Evolutionary conservation across 768 basidiomycete species (phyloP), one percentile per base, ranked within the genome.

Genomic region (Sarcodon aspratus): DNA sequence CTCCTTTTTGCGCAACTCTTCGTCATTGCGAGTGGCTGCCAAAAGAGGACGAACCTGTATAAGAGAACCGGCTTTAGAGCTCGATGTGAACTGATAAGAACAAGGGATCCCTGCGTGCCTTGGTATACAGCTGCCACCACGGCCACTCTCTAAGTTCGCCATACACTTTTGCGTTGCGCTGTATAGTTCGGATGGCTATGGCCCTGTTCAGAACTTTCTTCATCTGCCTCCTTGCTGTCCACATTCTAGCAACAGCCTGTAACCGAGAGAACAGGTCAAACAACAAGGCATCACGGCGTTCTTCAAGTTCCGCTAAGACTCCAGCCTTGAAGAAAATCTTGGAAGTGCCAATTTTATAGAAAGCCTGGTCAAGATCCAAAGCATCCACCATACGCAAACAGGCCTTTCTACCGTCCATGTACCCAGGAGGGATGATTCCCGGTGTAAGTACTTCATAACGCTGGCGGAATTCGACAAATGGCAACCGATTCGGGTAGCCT

Each of bases 241-340:
- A 93, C 77, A 76, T 93, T 50, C 93, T 73, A 3, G 88, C 85
- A 1, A 78, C 72, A 0, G 96, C 89, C 62, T 99, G 96, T 36
- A 99, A 63, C 34, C 80, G 76, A 9, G 89, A 83, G 66, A 98
- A 95, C 43, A 96, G 71, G 52, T 92, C 92, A 54, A 79, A 94
- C 17, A 99, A 64, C n/a, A 91, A 67, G 10, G 78, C 73, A 63
- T 99, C 95, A 12, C 95, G 71, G 10, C 90, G 75, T 56, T 97
- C 96, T 63, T 98, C 96, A 8, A 98, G 75, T 57, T 95, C 95
- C 33, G 96, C 96, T 12, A 99, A 75, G 3, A 96, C 91, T 3
- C 95, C 94, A 2, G 96, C 94, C 61, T 98, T 98, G 79, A 99
- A 98, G 72, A 98, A 99, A 52, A 97, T 88, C 68, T 99, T 99